Base-by-base conservation (phyloP, 495 filamentous ascomycete genomes). In the Penicillium pancosmium region DNA sequence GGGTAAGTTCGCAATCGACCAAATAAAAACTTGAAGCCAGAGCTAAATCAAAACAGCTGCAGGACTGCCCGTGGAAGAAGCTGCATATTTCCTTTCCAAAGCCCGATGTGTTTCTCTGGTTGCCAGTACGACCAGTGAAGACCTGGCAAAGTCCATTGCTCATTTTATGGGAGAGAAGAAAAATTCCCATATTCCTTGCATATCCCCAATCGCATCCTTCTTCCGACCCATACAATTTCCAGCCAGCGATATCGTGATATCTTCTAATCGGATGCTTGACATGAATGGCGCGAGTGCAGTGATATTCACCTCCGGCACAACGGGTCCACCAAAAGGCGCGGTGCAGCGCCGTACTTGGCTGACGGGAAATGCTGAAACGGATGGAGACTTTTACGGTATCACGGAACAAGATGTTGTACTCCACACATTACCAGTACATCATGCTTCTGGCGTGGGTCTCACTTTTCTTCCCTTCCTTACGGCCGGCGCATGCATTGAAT, bases 341-440 rank as follows among this genome's bases (percentile, higher is more conserved):
- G 68, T 73, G 16, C 64, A 69, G n/a, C 68, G 70, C 15, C 66
- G 70, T 7, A 69, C 62, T 25, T 71, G 68, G 57, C 43, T 73
- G 1, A 66, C 60, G 13, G 64, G 59, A 4, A 69, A 62, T 15
- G 66, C 66, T 5, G 70, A 73, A 41, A 57, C 63, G 11, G 66
- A 71, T 25, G 66, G 64, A 13, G 68, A 63, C 31, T 66, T 68
- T 18, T 71, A 73, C 34, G 44, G 64, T 18, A 63, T 73, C 31
- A 68, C 60, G 1, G 66, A 68, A 23, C 49, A 57, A 13, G 68
- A 73, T 33, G 65, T 62, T 10, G 64, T 71, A 0, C 66, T 71
- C 12, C 79, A 82, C 41, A 56, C 78, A 2, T 65, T 81, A 5
- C 79, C 79, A 4, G 78, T 81, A 0, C 78, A 81, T 52, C 79